Base-by-base conservation (phyloP, 345 rosid species). In the Aquilaria yunnanensis region DNA sequence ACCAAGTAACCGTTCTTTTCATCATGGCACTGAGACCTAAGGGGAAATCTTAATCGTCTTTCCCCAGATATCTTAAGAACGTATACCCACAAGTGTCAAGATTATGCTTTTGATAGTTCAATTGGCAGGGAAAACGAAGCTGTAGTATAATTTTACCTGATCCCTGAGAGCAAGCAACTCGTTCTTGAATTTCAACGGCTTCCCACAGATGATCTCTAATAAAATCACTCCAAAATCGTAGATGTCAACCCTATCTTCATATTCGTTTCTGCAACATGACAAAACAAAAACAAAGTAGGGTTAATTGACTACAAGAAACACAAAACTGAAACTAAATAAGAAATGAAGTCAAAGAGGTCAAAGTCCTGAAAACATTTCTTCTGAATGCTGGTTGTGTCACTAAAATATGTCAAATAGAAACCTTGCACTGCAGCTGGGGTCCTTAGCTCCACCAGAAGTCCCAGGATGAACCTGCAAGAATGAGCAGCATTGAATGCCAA, bases 171-270 rank as follows among this genome's bases (percentile, higher is more conserved):
- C 64, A 61, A 77, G 80, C 34, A 88, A 80, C 69, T 90, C 91
- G 49, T 59, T 77, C 78, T 45, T 70, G 59, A 85, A 68, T 47
- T 70, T 75, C 72, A 86, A 23, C 54, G 88, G 84, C 65, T 79
- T 83, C 59, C 97, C 96, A 41, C 78, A 78, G 64, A 94, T 82
- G 61, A 87, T 80, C 76, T 94, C 99, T 3, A 90, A 87, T 75
- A 94, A 77, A 63, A 90, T 90, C 67, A 85, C 79, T 67, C 99
- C 97, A 56, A 90, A 85, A 71, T 87, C 88, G 64, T 81, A 81
- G 33, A 94, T 70, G 48, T 90, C 96, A 5, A 54, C 67, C 77
- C 84, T 90, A 61, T 81, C 85, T 58, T 78, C 87, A 37, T 71
- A 72, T 32, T 65, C 73, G 13, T 12, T 49, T 63, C 96, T 90